Percentiles rank a stretch among this genome's conserved stretches.
Conservation (phyloP, 192 early-diverging fungal genomes). For the Geosiphon pyriformis region DNA sequence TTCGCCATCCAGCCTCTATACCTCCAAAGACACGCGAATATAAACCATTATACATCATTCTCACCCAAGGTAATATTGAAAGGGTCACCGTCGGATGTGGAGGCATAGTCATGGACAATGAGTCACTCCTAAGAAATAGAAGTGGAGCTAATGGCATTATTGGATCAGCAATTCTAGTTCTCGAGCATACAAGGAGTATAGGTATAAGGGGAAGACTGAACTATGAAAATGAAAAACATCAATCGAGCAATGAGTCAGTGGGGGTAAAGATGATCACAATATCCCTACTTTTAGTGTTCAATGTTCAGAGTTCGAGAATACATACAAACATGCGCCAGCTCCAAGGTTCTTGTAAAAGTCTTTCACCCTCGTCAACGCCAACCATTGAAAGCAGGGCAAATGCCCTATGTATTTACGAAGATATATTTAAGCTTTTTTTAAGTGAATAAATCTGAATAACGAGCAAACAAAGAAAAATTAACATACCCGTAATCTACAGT, state of each 20-base stretch:
- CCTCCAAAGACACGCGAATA: conserved; percentile 52
- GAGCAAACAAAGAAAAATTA: neutral
- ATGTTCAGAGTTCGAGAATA: conserved; percentile 21
- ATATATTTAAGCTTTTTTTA: conserved; percentile 2
- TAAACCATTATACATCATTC: conserved; percentile 50
- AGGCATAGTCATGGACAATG: conserved; percentile 53
- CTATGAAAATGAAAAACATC: no score
- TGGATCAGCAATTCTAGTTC: conserved; percentile 49
- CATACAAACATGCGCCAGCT: conserved; percentile 59
- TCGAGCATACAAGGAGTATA: conserved; percentile 54
- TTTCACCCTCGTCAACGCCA: conserved; percentile 56
- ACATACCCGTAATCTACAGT: conserved; percentile 60
- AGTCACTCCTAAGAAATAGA: conserved; percentile 50
- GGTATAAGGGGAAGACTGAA: conserved; percentile 49
- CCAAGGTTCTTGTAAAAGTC: conserved; percentile 53
- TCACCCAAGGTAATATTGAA: conserved; percentile 56
- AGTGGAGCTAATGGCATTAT: conserved; percentile 60
- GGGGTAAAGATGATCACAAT: neutral
- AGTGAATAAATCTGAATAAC: neutral
- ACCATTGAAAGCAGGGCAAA: conserved; percentile 63
- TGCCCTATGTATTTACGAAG: conserved; percentile 32
- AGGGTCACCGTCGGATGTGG: conserved; percentile 56
- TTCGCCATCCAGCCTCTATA: conserved; percentile 54
- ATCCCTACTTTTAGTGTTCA: neutral
- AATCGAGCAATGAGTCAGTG: no score